These are phyloP conservation scores for Ganoderma sinense DNA, from an alignment of 1,284 basidiomycete genomes.

Conservation along the genomic window DNA sequence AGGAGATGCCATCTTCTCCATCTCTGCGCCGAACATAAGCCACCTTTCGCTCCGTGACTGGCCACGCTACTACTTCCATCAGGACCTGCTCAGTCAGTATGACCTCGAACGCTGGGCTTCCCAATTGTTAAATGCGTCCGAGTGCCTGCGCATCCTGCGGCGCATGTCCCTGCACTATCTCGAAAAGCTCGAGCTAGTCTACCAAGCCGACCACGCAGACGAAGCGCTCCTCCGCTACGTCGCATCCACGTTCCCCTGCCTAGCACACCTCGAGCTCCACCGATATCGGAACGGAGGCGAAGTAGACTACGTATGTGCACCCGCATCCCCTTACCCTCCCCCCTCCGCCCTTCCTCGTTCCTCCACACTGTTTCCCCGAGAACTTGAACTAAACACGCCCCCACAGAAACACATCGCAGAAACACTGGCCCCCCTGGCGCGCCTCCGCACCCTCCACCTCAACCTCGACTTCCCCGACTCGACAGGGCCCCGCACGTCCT, in stretches of 20 bases:
- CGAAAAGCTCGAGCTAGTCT: slow-evolving; percentile 14
- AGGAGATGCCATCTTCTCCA: slow-evolving; percentile 16
- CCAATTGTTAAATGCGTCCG: slow-evolving; percentile 14
- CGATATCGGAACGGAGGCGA: slow-evolving; percentile 5
- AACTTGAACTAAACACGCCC: background rate
- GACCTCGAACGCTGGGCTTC: slow-evolving; percentile 7
- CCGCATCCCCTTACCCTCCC: background rate
- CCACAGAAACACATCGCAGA: slow-evolving; percentile 7
- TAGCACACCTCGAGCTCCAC: slow-evolving; percentile 17
- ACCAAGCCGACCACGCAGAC: slow-evolving; percentile 13
- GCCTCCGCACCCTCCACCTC: slow-evolving; percentile 7
- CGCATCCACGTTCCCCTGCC: slow-evolving; percentile 6
- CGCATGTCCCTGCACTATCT: slow-evolving; percentile 12
- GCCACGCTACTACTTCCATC: slow-evolving; percentile 18
- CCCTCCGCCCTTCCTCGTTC: background rate
- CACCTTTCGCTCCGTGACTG: slow-evolving; percentile 20
- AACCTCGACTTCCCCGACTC: slow-evolving; percentile 15
- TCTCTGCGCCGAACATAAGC: background rate
- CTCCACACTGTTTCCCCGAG: background rate
- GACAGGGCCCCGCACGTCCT: slow-evolving; percentile 10
- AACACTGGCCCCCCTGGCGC: background rate
- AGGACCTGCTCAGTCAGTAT: background rate
- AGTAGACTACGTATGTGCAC: slow-evolving; percentile 12
- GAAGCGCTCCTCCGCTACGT: slow-evolving; percentile 20
- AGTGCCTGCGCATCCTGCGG: slow-evolving; percentile 15